Base-by-base conservation (phyloP, 495 filamentous ascomycete genomes). In the Elaphomyces granulatus region DNA sequence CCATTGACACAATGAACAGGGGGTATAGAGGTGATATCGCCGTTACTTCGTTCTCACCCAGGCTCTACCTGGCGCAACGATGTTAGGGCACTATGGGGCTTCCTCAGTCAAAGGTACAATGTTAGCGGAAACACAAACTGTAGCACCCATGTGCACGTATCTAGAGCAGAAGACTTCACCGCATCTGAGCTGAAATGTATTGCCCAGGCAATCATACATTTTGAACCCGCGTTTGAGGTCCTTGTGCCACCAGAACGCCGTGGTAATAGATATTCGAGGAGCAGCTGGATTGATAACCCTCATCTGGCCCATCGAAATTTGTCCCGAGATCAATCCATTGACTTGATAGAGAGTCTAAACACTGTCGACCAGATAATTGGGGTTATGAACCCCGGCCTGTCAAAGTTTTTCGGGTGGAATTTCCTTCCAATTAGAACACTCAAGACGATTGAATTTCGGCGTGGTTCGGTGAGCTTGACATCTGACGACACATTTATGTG, bases 331-430 rank as follows among this genome's bases (percentile, higher is more conserved):
- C 34, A 44, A 16, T 17, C 7, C 36, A 44, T 44, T 16, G 36
- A 18, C n/a, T 17, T 20, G 4, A 44, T 44, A 14, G 15, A 44
- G 15, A 15, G 28, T 6, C 9, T 17, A n/a, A 7, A 8, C 34
- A 37, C 7, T 4, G 26, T 43, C 12, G 26, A 23, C 16, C 34
- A 38, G 17, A 8, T 44, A 17, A 26, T 32, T 16, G 6, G 16
- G 17, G 17, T 44, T 30, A 79, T 80, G 72, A 75, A 71, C 53
- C 57, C 53, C 37, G 72, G 74, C 48, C 74, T 77, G 21, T 60
- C 62, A 28, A 70, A 80, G 56, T 77, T 79, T 50, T 81, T 80
- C 45, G 74, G 74, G 45, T 80, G 75, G 75, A 66, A 74, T 37
- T 67, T 75, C 21, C 78, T 71, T 43, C 52, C 70, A 17, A 52